Evolutionary conservation across 169 alveolate species (phyloP).

Genomic region (Plasmodium malariae): DNA sequence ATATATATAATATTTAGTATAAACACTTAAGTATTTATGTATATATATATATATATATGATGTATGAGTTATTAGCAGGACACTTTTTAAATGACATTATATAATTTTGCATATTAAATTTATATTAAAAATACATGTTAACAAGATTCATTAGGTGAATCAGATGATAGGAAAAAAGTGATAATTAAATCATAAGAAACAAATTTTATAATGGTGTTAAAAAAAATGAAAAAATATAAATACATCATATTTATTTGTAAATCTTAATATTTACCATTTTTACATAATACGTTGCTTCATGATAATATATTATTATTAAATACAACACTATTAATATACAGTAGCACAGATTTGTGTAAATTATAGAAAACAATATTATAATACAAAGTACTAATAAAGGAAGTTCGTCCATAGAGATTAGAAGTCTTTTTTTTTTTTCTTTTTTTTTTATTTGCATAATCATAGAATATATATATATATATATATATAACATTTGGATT

Average conservation of each 20-base stretch:
- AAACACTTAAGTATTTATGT: no score
- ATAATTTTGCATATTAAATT: constrained; percentile 21
- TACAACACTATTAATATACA: constrained; percentile 1
- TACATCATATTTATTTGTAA: constrained; percentile 35
- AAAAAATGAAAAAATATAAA: constrained; percentile 37
- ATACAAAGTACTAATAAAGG: constrained; percentile 13
- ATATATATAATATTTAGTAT: no score
- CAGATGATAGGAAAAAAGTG: constrained; percentile 20
- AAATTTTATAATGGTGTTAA: constrained; percentile 17
- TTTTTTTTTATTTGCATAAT: constrained; percentile 6
- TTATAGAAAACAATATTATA: constrained; percentile 9
- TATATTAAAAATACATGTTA: constrained; percentile 18
- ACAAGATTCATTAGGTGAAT: constrained; percentile 36
- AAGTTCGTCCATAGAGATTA: neutral
- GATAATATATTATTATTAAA: constrained; percentile 27
- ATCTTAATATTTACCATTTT: constrained; percentile 6
- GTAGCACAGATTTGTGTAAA: neutral
- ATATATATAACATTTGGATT: constrained; percentile 5
- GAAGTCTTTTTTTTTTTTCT: constrained; percentile 23
- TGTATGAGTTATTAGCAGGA: no score
- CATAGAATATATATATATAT: neutral
- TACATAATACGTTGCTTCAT: constrained; percentile 18
- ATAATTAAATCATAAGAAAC: constrained; percentile 13
- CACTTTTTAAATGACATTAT: no score
- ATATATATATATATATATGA: neutral